Percentiles rank a stretch among this genome's conserved stretches.
Conservation (phyloP, 768 basidiomycete genomes). For the Trametes cubensis region DNA sequence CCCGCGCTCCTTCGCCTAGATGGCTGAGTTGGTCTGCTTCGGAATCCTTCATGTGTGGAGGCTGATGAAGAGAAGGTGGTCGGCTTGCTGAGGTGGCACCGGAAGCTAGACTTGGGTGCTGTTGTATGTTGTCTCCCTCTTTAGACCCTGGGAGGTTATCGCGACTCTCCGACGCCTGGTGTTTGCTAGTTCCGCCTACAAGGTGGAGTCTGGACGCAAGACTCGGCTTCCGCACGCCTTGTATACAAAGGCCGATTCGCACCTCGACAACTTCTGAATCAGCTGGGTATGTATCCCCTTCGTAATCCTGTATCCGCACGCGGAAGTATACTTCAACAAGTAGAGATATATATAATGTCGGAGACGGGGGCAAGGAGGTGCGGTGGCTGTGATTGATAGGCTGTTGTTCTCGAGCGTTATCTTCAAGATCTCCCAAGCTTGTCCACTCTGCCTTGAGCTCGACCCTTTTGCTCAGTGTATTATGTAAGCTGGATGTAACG, state of each 20-base stretch:
- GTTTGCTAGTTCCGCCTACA: background rate
- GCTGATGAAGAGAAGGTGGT: conserved; percentile 6
- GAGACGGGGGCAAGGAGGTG: background rate
- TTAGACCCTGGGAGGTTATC: background rate
- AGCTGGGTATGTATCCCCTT: background rate
- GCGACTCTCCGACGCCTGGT: background rate
- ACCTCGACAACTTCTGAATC: background rate
- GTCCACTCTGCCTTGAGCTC: too few species aligned
- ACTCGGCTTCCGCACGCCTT: conserved; percentile 5
- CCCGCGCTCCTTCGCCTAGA: background rate
- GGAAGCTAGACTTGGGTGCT: background rate
- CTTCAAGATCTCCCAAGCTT: conserved; percentile 1
- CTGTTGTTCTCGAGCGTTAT: background rate
- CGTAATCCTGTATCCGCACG: background rate
- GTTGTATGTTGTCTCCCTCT: background rate
- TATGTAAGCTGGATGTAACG: too few species aligned
- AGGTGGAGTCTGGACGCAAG: background rate
- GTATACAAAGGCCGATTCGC: too few species aligned
- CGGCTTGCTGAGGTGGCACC: background rate
- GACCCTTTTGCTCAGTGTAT: too few species aligned
- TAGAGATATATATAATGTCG: too few species aligned
- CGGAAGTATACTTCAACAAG: background rate
- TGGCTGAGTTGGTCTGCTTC: background rate
- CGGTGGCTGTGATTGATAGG: conserved; percentile 11
- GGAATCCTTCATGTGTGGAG: background rate